Percentiles rank a stretch among this genome's conserved stretches.
Evolutionary conservation across 2,329 filamentous ascomycete species (phyloP).

Genomic region (Cercospora sesami): DNA sequence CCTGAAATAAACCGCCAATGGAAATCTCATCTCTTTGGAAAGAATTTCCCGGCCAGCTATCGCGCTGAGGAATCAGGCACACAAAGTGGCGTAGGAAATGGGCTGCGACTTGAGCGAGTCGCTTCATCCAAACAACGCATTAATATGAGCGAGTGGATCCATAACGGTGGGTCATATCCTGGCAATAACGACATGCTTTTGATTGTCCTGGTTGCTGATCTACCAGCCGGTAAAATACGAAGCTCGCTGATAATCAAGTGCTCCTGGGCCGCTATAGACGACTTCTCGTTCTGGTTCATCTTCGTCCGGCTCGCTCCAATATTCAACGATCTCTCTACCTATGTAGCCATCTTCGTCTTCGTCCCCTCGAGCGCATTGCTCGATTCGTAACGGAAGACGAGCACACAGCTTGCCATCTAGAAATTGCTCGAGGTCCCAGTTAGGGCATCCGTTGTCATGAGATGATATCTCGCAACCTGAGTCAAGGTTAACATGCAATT

Average conservation of each 20-base stretch:
- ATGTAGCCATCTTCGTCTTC: constrained; percentile 25
- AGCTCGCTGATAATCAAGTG: constrained; percentile 18
- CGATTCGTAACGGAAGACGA: constrained; percentile 16
- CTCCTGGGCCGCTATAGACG: constrained; percentile 17
- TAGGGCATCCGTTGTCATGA: constrained; percentile 10
- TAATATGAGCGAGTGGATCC: background rate
- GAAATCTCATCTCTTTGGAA: background rate
- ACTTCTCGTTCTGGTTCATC: constrained; percentile 23
- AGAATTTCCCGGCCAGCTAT: background rate
- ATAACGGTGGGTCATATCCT: background rate
- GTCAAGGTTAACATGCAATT: background rate
- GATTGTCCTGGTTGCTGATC: background rate
- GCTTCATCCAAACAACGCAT: background rate
- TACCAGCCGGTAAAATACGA: constrained; percentile 3
- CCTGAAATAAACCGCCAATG: no score
- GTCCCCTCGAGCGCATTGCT: constrained; percentile 20
- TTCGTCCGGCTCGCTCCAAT: constrained; percentile 17
- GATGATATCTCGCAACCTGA: constrained; percentile 15
- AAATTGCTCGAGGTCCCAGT: constrained; percentile 32
- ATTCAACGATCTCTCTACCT: constrained; percentile 24
- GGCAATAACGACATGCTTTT: background rate
- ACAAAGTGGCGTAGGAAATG: background rate
- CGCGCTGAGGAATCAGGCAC: background rate
- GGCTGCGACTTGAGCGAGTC: background rate
- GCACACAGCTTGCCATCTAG: constrained; percentile 24